Conservation (phyloP, 108 stramenopile genomes). For the Pseudonitzschia pungens region DNA sequence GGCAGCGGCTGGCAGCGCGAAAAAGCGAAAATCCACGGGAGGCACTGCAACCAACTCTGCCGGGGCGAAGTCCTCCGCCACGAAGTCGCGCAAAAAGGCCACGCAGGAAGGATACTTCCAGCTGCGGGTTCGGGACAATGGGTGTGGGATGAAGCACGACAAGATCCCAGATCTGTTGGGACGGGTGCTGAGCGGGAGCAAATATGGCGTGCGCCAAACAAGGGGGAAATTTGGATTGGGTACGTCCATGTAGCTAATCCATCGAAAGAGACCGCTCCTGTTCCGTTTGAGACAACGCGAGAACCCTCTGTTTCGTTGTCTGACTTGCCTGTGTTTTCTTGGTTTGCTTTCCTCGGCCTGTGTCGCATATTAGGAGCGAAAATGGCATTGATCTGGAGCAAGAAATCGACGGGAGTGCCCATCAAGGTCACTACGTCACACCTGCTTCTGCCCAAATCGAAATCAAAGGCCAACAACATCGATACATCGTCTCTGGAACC, state of each 20-base stretch:
- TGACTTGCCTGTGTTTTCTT: neutral
- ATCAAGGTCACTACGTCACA: conserved; percentile 74
- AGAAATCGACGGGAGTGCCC: conserved; percentile 92
- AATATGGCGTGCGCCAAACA: conserved; percentile 96
- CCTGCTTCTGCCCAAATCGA: conserved; percentile 22
- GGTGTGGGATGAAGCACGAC: conserved; percentile 93
- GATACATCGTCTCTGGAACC: conserved; percentile 4
- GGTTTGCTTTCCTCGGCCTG: neutral
- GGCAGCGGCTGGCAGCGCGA: neutral
- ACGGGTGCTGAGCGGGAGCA: conserved; percentile 88
- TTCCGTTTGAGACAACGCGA: too few relatives aligned
- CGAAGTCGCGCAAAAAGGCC: conserved; percentile 24
- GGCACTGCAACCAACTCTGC: conserved; percentile 1
- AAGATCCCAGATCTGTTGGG: conserved; percentile 91
- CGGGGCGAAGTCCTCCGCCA: conserved; percentile 4
- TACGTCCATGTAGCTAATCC: neutral
- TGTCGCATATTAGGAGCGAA: conserved; percentile 57
- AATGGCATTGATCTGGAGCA: conserved; percentile 97
- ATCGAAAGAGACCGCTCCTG: neutral
- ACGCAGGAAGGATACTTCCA: conserved; percentile 79
- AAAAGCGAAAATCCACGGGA: conserved; percentile 11
- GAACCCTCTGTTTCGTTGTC: neutral
- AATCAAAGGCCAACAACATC: conserved; percentile 12
- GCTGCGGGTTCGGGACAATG: conserved; percentile 90
- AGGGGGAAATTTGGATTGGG: conserved; percentile 97